These are phyloP conservation scores for Aureobasidium sp. DNA, from an alignment of 2,329 filamentous ascomycete genomes.

Conservation along the genomic window DNA sequence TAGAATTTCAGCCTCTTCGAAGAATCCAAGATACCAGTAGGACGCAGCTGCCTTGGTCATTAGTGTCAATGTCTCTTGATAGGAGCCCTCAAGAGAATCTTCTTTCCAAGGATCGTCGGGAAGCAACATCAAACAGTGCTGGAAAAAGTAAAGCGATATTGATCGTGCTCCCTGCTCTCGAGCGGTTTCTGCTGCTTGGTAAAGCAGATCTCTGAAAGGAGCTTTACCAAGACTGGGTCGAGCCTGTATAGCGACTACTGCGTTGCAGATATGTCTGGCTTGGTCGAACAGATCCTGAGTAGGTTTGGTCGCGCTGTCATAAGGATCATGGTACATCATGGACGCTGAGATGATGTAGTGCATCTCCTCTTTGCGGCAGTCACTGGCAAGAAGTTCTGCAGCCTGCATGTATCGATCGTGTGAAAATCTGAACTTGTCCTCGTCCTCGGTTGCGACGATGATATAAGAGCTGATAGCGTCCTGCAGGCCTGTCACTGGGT, in stretches of 20 bases:
- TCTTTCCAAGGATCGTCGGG: slow-evolving; percentile 69
- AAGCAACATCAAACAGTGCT: slow-evolving; percentile 67
- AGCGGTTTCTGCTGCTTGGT: slow-evolving; percentile 69
- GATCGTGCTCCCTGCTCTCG: slow-evolving; percentile 75
- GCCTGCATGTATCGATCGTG: slow-evolving; percentile 84
- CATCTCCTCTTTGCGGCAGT: slow-evolving; percentile 65
- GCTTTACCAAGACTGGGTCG: slow-evolving; percentile 45
- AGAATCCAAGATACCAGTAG: slow-evolving; percentile 69
- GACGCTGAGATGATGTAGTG: slow-evolving; percentile 83
- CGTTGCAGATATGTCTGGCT: slow-evolving; percentile 74
- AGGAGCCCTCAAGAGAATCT: slow-evolving; percentile 62
- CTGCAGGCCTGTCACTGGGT: slow-evolving; percentile 73
- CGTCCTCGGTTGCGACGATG: slow-evolving; percentile 71
- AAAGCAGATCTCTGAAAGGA: slow-evolving; percentile 65
- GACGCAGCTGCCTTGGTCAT: slow-evolving; percentile 76
- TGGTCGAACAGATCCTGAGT: slow-evolving; percentile 57
- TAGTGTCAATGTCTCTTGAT: slow-evolving; percentile 77
- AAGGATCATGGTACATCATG: slow-evolving; percentile 62
- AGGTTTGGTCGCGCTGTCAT: slow-evolving; percentile 49
- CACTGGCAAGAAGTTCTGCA: slow-evolving; percentile 63
- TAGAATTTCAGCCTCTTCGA: slow-evolving; percentile 59
- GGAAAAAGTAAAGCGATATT: slow-evolving; percentile 77
- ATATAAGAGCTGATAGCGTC: slow-evolving; percentile 73
- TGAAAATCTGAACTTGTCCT: slow-evolving; percentile 78
- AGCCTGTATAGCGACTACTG: slow-evolving; percentile 64